Evolutionary conservation across 129 eudicot genomes (phyloP).

Genomic region (Artemisia tridentata): DNA sequence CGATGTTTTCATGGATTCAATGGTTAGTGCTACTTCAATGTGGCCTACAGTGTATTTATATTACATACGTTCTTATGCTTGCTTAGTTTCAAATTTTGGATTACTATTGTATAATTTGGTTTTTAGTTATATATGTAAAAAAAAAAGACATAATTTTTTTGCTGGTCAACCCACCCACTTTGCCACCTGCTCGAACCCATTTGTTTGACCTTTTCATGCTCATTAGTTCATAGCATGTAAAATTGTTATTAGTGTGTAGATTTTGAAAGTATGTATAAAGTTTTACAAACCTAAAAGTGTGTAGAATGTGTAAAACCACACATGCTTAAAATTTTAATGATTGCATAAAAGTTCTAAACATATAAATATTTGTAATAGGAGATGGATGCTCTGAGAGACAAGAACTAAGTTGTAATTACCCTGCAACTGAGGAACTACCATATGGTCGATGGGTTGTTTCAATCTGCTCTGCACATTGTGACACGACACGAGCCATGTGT

Average conservation of each 20-base stretch:
- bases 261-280: neutral
- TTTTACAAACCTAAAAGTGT: neutral
- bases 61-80: no score
- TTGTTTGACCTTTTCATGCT: no score
- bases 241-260: no score
- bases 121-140: no score
- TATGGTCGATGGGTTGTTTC: constrained; percentile 95
- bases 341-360: neutral
- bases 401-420: constrained; percentile 69
- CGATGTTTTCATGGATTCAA: constrained; percentile 91
- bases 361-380: constrained; percentile 42
- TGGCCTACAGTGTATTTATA: neutral
- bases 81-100: no score
- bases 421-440: constrained; percentile 62
- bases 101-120: no score
- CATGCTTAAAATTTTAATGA: neutral
- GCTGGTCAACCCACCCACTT: no score
- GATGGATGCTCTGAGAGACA: constrained; percentile 71
- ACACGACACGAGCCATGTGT: constrained; percentile 95
- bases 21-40: constrained; percentile 52
- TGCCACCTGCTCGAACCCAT: no score
- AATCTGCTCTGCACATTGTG: constrained; percentile 87
- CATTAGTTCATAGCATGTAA: no score
- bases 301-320: neutral
- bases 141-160: no score